Conservation (phyloP, 2,329 filamentous ascomycete species). For the Fonsecaea monophora region DNA sequence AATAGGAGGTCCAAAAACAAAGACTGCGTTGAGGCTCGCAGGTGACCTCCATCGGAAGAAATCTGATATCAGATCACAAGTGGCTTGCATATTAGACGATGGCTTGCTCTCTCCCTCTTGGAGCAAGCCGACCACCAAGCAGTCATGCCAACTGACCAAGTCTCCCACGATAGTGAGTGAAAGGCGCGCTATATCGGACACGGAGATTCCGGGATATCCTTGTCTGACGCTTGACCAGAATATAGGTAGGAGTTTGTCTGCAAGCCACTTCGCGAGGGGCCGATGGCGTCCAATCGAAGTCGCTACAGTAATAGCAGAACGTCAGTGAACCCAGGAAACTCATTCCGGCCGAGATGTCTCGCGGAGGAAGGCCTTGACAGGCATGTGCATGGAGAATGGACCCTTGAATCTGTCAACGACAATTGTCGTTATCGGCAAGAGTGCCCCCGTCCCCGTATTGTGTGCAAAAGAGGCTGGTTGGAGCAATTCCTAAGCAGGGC, state of each 20-base stretch:
- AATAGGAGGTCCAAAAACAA: constrained; percentile 7
- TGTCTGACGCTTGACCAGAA: background rate
- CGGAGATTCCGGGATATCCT: constrained; percentile 1
- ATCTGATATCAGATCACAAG: constrained; percentile 30
- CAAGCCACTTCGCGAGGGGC: background rate
- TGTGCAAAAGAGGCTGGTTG: background rate
- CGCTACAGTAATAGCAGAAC: background rate
- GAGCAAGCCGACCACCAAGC: background rate
- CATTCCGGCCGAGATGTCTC: background rate
- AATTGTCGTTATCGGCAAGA: background rate
- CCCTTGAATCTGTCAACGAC: constrained; percentile 1
- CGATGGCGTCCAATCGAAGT: constrained; percentile 3
- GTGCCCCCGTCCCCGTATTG: background rate
- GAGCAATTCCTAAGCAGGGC: background rate
- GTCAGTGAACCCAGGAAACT: background rate
- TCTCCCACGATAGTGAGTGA: constrained; percentile 4
- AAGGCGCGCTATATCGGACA: constrained; percentile 2
- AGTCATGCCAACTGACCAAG: background rate
- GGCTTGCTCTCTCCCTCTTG: background rate
- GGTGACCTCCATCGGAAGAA: constrained; percentile 16
- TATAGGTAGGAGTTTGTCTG: background rate
- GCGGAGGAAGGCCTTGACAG: constrained; percentile 4
- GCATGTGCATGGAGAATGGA: constrained; percentile 2
- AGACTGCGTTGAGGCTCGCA: constrained; percentile 2
- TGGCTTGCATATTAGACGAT: constrained; percentile 13